Evolutionary conservation across 495 filamentous ascomycete genomes (phyloP).

Genomic region (Cercophora sp.): DNA sequence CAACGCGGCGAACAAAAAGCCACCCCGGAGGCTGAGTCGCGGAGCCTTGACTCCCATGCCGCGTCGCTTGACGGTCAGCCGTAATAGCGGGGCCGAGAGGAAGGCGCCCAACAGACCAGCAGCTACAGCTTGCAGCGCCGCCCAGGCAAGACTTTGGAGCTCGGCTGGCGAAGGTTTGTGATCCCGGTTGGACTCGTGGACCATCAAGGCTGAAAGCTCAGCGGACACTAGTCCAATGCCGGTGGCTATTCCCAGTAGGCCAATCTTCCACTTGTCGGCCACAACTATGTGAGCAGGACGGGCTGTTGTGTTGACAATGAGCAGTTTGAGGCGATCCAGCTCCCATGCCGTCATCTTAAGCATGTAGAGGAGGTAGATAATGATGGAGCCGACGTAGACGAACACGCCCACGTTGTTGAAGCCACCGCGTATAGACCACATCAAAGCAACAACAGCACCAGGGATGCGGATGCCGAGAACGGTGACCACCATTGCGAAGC

Average conservation of each 20-base stretch:
- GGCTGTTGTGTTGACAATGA: conserved; percentile 1
- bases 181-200: conserved; percentile 9
- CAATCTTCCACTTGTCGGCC: conserved; percentile 17
- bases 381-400: conserved; percentile 9
- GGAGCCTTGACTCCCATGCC: neutral
- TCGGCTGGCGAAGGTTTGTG: conserved; percentile 11
- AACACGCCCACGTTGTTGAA: conserved; percentile 2
- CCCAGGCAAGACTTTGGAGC: conserved; percentile 17
- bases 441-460: conserved; percentile 16
- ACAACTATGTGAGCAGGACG: conserved; percentile 12
- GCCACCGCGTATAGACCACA: conserved; percentile 20
- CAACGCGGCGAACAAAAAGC: conserved; percentile 10
- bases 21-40: conserved; percentile 13
- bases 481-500: conserved; percentile 3
- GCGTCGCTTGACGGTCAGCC: neutral
- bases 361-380: conserved; percentile 24
- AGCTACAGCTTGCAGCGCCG: conserved; percentile 12
- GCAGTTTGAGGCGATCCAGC: conserved; percentile 6
- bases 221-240: conserved; percentile 14
- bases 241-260: conserved; percentile 13
- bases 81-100: conserved; percentile 2
- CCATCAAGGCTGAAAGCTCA: conserved; percentile 13
- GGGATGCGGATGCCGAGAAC: conserved; percentile 16
- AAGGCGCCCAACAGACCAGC: conserved; percentile 10
- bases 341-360: conserved; percentile 12